Percentiles rank a stretch among this genome's conserved stretches.
Evolutionary conservation across 2,329 filamentous ascomycete genomes (phyloP).

Genomic region (Neofusicoccum sp.): DNA sequence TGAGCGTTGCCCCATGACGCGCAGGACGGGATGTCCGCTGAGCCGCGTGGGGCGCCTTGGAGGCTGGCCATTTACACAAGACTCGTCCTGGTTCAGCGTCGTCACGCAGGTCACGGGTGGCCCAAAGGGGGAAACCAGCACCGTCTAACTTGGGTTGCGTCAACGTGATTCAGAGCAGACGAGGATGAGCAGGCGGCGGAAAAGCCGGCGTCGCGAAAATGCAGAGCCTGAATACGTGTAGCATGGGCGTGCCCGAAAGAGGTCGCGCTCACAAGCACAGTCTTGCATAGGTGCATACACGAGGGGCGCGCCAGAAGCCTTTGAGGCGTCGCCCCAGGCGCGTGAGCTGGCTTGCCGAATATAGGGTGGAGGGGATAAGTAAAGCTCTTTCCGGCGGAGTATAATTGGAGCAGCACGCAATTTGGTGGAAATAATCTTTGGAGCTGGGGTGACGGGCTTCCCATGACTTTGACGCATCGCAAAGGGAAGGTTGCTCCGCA

Average conservation of each 20-base stretch:
- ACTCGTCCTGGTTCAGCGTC: neutral
- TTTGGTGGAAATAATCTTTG: slow-evolving; percentile 1
- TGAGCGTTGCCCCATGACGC: neutral
- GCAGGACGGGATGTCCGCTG: neutral
- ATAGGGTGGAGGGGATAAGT: neutral
- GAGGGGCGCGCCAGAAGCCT: neutral
- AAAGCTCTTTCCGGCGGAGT: neutral
- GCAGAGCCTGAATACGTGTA: neutral
- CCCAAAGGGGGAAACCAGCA: neutral
- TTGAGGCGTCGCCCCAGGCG: neutral
- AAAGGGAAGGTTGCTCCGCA: slow-evolving; percentile 5
- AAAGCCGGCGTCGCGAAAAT: neutral
- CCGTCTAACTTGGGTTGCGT: neutral
- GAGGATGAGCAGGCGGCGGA: neutral
- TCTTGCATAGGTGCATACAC: neutral
- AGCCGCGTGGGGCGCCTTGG: neutral
- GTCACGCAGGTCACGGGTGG: neutral
- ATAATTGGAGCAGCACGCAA: slow-evolving; percentile 1
- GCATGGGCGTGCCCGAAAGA: neutral
- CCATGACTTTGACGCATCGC: neutral
- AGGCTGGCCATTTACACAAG: neutral
- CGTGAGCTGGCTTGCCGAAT: neutral
- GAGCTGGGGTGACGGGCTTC: neutral
- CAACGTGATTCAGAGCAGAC: neutral
- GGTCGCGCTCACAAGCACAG: neutral